Conservation (phyloP, 306 rosid species). For the Lathyrus sativus region DNA sequence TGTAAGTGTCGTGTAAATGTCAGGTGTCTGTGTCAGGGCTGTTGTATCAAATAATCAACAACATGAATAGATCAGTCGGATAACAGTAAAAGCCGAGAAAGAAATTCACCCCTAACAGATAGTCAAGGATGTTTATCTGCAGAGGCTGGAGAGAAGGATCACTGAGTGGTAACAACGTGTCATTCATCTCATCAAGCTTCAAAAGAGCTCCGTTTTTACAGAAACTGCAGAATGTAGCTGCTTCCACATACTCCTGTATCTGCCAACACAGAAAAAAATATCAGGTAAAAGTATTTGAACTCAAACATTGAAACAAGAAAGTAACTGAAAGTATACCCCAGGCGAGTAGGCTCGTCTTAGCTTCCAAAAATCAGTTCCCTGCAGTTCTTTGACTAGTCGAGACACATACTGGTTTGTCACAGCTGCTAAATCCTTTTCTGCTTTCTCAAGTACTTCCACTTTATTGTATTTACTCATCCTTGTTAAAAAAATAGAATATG, state of each 20-base stretch:
- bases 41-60: neutral
- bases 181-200: constrained; percentile 84
- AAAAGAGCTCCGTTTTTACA: constrained; percentile 85
- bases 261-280: constrained; percentile 44
- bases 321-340: constrained; percentile 61
- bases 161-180: constrained; percentile 63
- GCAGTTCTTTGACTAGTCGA: constrained; percentile 71
- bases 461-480: constrained; percentile 83
- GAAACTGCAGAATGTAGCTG: constrained; percentile 88
- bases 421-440: constrained; percentile 81
- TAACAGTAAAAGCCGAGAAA: constrained; percentile 11
- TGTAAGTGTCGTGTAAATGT: too few relatives aligned
- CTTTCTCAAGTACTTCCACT: constrained; percentile 82
- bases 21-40: neutral
- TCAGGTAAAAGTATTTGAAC: constrained; percentile 31
- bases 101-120: constrained; percentile 78
- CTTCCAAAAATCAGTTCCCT: constrained; percentile 98
- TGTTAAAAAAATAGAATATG: constrained; percentile 31
- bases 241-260: constrained; percentile 96
- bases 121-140: constrained; percentile 86
- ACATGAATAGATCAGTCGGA: constrained; percentile 13
- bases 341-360: constrained; percentile 96
- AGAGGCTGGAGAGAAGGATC: constrained; percentile 80
- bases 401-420: constrained; percentile 65
- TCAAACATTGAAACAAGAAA: constrained; percentile 23